A percentile compares a stretch with the other conserved stretches of the same genome.
These are phyloP conservation scores for Clonostachys chloroleuca DNA, from an alignment of 2,329 filamentous ascomycete species.

Conservation along the genomic window DNA sequence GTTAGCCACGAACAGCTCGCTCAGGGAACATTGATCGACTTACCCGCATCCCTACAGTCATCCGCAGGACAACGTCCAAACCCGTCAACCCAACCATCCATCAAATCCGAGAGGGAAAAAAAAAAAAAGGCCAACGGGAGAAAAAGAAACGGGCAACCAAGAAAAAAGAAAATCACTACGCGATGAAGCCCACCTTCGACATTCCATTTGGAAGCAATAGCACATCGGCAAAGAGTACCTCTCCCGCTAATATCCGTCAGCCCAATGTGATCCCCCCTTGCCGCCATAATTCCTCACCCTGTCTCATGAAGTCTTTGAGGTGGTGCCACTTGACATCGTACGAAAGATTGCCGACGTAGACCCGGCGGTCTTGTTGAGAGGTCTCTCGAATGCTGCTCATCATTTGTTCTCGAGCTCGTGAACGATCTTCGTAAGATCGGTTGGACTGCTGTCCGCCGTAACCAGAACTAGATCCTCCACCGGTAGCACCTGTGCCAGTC, in stretches of 20 bases:
- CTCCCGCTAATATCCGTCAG: conserved; percentile 71
- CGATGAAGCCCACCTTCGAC: conserved; percentile 99
- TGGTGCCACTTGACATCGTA: conserved; percentile 99
- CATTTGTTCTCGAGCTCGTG: conserved; percentile 86
- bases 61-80: conserved; percentile 81
- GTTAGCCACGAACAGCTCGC: conserved; percentile 18
- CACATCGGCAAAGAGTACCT: conserved; percentile 99
- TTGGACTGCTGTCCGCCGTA: conserved; percentile 58
- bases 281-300: conserved; percentile 63
- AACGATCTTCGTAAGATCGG: conserved; percentile 80
- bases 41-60: conserved; percentile 99
- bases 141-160: conserved; percentile 48
- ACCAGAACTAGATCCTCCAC: conserved; percentile 65
- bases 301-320: conserved; percentile 99
- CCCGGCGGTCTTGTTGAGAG: conserved; percentile 96
- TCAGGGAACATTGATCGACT: conserved; percentile 33
- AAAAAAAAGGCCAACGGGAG: conserved; percentile 43
- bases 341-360: conserved; percentile 98
- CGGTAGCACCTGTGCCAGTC: conserved; percentile 65
- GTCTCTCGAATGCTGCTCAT: conserved; percentile 91
- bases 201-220: conserved; percentile 99
- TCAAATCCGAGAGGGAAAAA: conserved; percentile 51
- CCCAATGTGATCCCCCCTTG: conserved; percentile 15
- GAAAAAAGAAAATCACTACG: conserved; percentile 76
- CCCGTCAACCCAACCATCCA: conserved; percentile 99